Conservation (phyloP, 495 filamentous ascomycete species). For the Talaromyces adpressus region DNA sequence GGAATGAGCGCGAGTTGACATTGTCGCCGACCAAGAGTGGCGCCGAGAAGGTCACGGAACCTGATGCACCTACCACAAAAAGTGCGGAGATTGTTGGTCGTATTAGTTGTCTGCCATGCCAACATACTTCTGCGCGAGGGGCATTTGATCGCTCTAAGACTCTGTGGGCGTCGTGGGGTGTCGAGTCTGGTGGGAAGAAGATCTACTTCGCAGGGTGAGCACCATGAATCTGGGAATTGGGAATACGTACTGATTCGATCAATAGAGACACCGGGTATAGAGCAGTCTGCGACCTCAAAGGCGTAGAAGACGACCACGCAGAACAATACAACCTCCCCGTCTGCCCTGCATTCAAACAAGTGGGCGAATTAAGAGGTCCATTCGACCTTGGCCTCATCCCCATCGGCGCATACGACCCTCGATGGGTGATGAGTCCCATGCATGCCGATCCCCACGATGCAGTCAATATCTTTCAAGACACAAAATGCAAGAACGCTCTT, state of each 20-base stretch:
- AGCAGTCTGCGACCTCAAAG: constrained; percentile 53
- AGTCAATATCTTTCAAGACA: constrained; percentile 77
- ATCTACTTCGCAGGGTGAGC: constrained; percentile 40
- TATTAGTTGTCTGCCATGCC: constrained; percentile 77
- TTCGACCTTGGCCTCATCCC: constrained; percentile 83
- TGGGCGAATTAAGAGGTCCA: constrained; percentile 63
- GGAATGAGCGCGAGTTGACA: constrained; percentile 72
- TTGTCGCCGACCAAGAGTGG: constrained; percentile 38
- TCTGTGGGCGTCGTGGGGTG: constrained; percentile 82
- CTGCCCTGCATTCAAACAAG: constrained; percentile 72
- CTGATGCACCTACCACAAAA: constrained; percentile 18
- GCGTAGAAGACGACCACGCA: constrained; percentile 55
- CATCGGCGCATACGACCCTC: constrained; percentile 74
- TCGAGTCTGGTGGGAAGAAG: constrained; percentile 57
- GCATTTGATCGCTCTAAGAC: constrained; percentile 64
- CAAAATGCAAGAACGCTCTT: constrained; percentile 61
- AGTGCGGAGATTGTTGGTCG: constrained; percentile 56
- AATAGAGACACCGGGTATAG: constrained; percentile 64
- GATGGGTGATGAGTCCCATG: constrained; percentile 60
- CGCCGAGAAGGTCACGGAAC: constrained; percentile 15
- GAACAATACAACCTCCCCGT: constrained; percentile 55
- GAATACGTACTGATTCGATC: constrained; percentile 4
- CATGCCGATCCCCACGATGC: constrained; percentile 75
- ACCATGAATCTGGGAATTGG: not conserved
- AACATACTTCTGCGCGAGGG: constrained; percentile 69